A percentile compares a stretch with the other conserved stretches of the same genome.
Conservation (phyloP, 2,329 filamentous ascomycete species). For the Talaromyces sp. region DNA sequence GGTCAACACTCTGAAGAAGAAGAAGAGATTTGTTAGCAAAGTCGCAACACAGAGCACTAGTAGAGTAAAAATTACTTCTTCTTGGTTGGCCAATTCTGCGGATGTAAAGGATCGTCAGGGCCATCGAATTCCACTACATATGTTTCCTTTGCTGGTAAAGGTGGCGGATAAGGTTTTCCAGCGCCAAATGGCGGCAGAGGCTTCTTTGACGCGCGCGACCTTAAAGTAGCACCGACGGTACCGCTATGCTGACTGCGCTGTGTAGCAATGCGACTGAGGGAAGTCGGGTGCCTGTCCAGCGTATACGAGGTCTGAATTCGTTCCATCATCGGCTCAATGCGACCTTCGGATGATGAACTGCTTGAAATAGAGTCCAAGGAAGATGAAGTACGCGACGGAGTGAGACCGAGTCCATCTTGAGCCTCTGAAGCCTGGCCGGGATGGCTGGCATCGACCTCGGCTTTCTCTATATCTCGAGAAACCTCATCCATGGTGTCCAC, state of each 20-base stretch:
- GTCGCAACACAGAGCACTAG: conserved; percentile 2
- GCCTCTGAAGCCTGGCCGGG: conserved; percentile 18
- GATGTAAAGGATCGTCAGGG: conserved; percentile 73
- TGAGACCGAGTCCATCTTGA: conserved; percentile 13
- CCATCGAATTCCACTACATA: conserved; percentile 73
- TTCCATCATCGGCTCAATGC: conserved; percentile 24
- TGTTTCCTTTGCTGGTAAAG: conserved; percentile 52
- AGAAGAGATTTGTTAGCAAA: conserved; percentile 8
- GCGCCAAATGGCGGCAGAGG: conserved; percentile 45
- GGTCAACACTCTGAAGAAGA: conserved; percentile 20
- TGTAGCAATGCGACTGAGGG: conserved; percentile 38
- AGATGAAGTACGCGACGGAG: conserved; percentile 19
- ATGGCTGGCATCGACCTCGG: conserved; percentile 26
- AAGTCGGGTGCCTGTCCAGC: conserved; percentile 35
- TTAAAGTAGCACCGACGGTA: conserved; percentile 36
- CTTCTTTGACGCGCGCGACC: conserved; percentile 25
- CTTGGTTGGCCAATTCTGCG: conserved; percentile 76
- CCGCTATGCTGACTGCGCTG: conserved; percentile 39
- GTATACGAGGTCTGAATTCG: conserved; percentile 31
- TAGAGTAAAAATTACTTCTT: conserved; percentile 61
- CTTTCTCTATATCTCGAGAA: conserved; percentile 35
- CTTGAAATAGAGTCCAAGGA: conserved; percentile 22
- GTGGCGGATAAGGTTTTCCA: conserved; percentile 54
- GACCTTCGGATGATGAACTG: conserved; percentile 20
- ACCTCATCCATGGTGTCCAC: conserved; percentile 30